These are phyloP conservation scores for Pseudotsuga menziesii DNA, from an alignment of 75 land plant genomes.

Conservation along the genomic window DNA sequence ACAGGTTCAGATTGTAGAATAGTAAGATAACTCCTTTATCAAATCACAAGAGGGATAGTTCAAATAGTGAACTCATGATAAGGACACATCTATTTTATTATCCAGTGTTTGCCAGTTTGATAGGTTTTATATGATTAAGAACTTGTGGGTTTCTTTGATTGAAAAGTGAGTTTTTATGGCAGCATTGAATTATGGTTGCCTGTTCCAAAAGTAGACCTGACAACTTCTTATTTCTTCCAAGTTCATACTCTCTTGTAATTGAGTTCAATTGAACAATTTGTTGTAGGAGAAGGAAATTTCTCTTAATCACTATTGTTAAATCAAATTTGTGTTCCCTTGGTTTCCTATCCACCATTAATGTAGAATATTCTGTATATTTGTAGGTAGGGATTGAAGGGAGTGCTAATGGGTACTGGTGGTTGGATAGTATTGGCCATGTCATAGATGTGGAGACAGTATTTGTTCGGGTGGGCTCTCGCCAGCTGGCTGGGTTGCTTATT, in stretches of 20 bases:
- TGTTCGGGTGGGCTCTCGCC: conserved; percentile 79
- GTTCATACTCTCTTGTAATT: not conserved
- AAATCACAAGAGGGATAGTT: too few relatives aligned
- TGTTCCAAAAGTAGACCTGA: not conserved
- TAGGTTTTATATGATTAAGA: too few relatives aligned
- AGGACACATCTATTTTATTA: not conserved
- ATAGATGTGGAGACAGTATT: conserved; percentile 65
- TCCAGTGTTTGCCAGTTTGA: not conserved
- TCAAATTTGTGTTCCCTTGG: not conserved
- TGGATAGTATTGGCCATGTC: conserved; percentile 64
- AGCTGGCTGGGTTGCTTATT: conserved; percentile 89
- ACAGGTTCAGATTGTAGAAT: too few relatives aligned
- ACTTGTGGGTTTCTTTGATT: not conserved
- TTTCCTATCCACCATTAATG: not conserved
- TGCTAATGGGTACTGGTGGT: conserved; percentile 92
- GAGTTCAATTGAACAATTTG: not conserved
- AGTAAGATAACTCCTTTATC: too few relatives aligned
- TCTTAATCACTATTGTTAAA: not conserved
- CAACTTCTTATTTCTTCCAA: not conserved
- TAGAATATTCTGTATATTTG: conserved; percentile 5
- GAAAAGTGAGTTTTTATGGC: not conserved
- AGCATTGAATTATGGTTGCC: not conserved
- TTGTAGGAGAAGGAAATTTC: not conserved
- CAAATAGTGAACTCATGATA: too few relatives aligned
- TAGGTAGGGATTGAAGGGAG: conserved; percentile 94